Evolutionary conservation across 1,284 basidiomycete species (phyloP).

Genomic region (Crucibulum cyathiforme): DNA sequence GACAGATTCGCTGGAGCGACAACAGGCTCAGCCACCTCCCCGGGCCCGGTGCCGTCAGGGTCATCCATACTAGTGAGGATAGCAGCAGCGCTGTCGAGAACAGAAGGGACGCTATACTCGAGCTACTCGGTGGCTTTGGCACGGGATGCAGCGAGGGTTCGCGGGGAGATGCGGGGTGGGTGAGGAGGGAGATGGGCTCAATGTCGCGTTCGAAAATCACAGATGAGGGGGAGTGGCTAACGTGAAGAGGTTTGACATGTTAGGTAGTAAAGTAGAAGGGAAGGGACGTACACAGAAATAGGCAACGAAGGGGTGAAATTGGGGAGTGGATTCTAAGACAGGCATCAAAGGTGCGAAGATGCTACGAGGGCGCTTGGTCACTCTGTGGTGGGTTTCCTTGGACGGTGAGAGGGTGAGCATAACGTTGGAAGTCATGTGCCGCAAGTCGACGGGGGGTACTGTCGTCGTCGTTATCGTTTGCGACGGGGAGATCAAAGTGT

Average conservation of each 20-base stretch:
- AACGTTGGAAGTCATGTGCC: too few species aligned
- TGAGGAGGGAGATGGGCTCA: slow-evolving; percentile 64
- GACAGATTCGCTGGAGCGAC: slow-evolving; percentile 51
- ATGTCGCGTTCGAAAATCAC: slow-evolving; percentile 86
- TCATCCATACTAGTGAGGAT: slow-evolving; percentile 60
- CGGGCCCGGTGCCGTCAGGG: slow-evolving; percentile 50
- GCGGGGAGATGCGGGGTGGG: slow-evolving; percentile 50
- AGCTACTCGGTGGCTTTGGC: slow-evolving; percentile 73
- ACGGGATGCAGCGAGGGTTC: slow-evolving; percentile 73
- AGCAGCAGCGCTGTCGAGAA: slow-evolving; percentile 75
- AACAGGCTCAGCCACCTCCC: slow-evolving; percentile 52
- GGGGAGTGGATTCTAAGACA: slow-evolving; percentile 64
- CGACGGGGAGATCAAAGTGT: too few species aligned
- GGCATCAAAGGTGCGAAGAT: slow-evolving; percentile 48
- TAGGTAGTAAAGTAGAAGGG: not conserved
- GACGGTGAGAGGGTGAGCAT: too few species aligned
- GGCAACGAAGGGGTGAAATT: slow-evolving; percentile 77
- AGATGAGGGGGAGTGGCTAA: slow-evolving; percentile 72
- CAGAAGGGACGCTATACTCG: slow-evolving; percentile 75
- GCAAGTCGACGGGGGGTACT: too few species aligned
- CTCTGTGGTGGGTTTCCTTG: not conserved
- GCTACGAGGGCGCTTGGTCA: slow-evolving; percentile 32
- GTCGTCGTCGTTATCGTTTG: too few species aligned
- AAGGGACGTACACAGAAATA: slow-evolving; percentile 67
- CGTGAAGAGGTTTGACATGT: slow-evolving; percentile 28